phyloP scores from a whole-genome alignment of 495 filamentous ascomycete genomes.

The Podospora anserina region DNA sequence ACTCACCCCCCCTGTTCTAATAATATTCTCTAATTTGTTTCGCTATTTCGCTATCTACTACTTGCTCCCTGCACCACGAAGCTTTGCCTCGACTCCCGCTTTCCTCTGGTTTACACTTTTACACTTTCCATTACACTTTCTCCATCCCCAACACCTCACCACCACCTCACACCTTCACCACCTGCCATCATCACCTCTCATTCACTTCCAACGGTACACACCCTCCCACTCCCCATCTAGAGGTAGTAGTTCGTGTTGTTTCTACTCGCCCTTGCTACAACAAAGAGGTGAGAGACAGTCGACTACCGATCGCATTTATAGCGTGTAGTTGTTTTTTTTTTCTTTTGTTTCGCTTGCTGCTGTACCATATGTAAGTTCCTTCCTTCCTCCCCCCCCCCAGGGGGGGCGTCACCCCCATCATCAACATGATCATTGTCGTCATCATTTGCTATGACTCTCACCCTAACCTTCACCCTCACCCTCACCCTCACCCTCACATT shows the following conservation, averaged over 20 bases:
- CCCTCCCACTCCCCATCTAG: too few species aligned
- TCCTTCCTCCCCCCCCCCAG: too few species aligned
- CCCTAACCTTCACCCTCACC: neutral
- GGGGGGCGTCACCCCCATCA: neutral
- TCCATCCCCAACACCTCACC: neutral
- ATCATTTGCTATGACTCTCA: neutral
- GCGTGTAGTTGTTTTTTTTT: too few species aligned
- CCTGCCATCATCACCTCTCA: neutral
- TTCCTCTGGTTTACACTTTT: constrained; percentile 2
- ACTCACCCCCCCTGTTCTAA: neutral
- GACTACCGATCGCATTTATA: too few species aligned
- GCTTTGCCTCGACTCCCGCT: neutral
- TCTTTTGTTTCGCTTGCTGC: too few species aligned
- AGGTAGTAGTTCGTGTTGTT: too few species aligned
- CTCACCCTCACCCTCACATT: neutral
- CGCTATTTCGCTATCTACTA: neutral
- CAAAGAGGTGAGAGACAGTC: too few species aligned
- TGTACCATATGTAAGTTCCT: too few species aligned
- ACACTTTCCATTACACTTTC: neutral
- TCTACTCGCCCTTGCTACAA: too few species aligned
- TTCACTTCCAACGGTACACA: neutral
- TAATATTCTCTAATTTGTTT: constrained; percentile 1
- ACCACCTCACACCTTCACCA: neutral
- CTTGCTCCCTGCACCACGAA: neutral
- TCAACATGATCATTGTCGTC: neutral